These are phyloP conservation scores for Salvia rosmarinus DNA, from an alignment of 257 asterid species.

Conservation along the genomic window DNA sequence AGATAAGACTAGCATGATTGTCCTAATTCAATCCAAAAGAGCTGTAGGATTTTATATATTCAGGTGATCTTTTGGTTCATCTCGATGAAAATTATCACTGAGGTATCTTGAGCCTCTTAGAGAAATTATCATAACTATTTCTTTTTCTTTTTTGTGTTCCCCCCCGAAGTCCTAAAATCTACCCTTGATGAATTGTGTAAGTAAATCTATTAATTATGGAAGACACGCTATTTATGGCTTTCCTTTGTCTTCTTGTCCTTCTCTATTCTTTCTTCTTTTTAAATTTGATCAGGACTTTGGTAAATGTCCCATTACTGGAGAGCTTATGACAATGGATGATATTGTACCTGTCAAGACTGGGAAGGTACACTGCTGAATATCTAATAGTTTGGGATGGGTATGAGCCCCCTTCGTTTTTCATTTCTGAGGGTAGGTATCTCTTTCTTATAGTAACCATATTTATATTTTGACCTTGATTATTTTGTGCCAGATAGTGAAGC, in stretches of 20 bases:
- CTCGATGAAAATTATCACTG: background rate
- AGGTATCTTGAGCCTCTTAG: background rate
- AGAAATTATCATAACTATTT: background rate
- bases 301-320: constrained; percentile 97
- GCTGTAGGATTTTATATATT: no score
- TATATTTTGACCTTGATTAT: constrained; percentile 28
- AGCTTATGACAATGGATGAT: constrained; percentile 80
- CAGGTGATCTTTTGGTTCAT: no score
- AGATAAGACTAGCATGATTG: background rate
- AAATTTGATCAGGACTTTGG: constrained; percentile 68
- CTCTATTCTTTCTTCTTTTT: background rate
- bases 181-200: background rate
- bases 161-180: background rate
- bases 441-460: no score
- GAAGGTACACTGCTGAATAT: constrained; percentile 55
- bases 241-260: background rate
- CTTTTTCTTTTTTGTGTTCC: background rate
- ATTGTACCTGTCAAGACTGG: constrained; percentile 82
- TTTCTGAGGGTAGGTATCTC: background rate
- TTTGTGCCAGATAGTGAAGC: constrained; percentile 82
- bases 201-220: constrained; percentile 20
- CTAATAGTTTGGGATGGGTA: background rate
- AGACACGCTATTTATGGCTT: background rate
- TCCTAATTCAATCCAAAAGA: no score
- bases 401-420: constrained; percentile 10